Base-by-base conservation (phyloP, 2,329 filamentous ascomycete species). In the Alternaria tenuissima region DNA sequence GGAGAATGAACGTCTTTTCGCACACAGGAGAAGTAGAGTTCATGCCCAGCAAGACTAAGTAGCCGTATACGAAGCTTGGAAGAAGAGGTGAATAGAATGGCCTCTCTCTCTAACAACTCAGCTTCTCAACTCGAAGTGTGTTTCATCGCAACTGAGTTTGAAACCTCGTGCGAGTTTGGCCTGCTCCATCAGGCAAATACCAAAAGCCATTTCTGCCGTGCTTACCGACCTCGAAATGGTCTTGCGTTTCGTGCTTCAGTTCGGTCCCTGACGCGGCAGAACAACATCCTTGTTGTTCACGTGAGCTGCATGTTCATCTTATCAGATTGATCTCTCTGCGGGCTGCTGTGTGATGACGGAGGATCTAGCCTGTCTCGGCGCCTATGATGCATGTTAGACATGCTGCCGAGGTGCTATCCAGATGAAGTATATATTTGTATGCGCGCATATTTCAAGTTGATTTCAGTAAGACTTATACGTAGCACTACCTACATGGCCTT, bases 241-340 rank as follows among this genome's bases (percentile, higher is more conserved):
- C 43, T 57, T 59, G 61, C 55, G 63, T 64, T 66, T 52, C 57
- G 61, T 51, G 61, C 52, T 48, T 57, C 30, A 44, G 43, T 32
- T 9, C 11, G 42, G 43, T 55, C 53, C 18, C 53, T 48, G 22
- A 26, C 8, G 7, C 7, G 18, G 46, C 38, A 24, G 26, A 16
- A 36, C 30, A n/a, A 26, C 32, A 39, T 44, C 22, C 18, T 1
- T 34, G 48, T 39, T 5, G 14, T 12, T 16, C 49, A 57, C 28
- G 62, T 63, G 57, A 57, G 51, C 39, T 55, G 32, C 36, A 42
- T 24, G 18, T 64, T 67, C 62, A 71, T 72, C 70, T 72, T 70
- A 74, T 74, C 69, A 66, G 71, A 65, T 64, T 42, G 57, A 48
- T 49, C 38, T 52, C 16, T 6, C 7, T 28, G 12, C 18, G 24